Evolutionary conservation across 306 rosid species (phyloP).

Genomic region (Rosa chinensis): DNA sequence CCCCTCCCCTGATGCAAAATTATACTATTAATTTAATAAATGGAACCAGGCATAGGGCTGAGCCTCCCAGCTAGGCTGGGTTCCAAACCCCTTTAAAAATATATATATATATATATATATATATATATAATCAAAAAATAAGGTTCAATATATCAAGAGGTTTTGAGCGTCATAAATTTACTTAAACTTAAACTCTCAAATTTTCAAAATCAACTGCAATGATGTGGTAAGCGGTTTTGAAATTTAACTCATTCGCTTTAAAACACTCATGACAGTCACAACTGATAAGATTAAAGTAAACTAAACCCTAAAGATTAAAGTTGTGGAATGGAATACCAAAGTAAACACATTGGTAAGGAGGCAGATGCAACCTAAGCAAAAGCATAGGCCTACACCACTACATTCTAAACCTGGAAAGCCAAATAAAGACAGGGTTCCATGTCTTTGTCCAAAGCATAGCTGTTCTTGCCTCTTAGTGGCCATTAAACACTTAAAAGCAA

Average conservation of each 20-base stretch:
- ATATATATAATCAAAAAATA: too few relatives aligned
- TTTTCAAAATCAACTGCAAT: neutral
- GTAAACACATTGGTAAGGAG: constrained; percentile 25
- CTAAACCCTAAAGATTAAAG: neutral
- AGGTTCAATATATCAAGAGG: too few relatives aligned
- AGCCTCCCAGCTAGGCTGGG: too few relatives aligned
- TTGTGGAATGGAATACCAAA: constrained; percentile 13
- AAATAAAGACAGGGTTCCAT: constrained; percentile 67
- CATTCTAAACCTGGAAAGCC: constrained; percentile 38
- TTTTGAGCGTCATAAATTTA: too few relatives aligned
- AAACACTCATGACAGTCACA: neutral
- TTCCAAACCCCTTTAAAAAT: too few relatives aligned
- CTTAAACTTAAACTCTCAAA: too few relatives aligned
- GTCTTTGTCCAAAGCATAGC: constrained; percentile 75
- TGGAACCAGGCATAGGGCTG: too few relatives aligned
- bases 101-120: too few relatives aligned
- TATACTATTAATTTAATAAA: too few relatives aligned
- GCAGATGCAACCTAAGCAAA: constrained; percentile 28
- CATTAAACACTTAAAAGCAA: constrained; percentile 48
- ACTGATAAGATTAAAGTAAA: constrained; percentile 21
- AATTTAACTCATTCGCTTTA: neutral
- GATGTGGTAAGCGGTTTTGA: neutral
- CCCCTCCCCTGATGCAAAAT: too few relatives aligned
- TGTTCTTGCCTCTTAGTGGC: constrained; percentile 62
- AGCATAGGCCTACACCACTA: constrained; percentile 11